Evolutionary conservation across 2,329 filamentous ascomycete genomes (phyloP), one percentile per base, ranked within the genome.

Genomic region (Ophiostoma quercus): DNA sequence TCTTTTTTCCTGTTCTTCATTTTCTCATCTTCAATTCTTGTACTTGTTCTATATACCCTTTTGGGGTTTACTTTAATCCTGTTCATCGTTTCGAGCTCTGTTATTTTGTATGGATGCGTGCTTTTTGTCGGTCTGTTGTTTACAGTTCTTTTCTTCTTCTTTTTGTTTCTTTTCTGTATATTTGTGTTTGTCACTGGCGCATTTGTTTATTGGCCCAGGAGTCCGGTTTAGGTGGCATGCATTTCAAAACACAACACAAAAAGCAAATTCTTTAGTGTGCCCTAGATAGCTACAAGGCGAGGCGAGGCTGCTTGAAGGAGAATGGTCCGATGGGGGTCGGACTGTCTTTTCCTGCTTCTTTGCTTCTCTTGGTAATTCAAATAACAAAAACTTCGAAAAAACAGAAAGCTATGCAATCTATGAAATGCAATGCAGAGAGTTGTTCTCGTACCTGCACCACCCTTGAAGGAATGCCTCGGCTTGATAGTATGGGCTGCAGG

Each of bases 261-360:
- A 39, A 65, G 32, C 19, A 65, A 8, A 41, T 39, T 9, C 29
- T 25, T 37, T 22, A 14, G 8, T 37, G 60, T 37, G 3, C 19
- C 37, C 19, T 34, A 62, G 16, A 34, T 34, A 19, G 32, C 4
- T 34, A 3, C 16, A 41, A 39, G 32, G 25, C 34, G 1, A 37
- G 14, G 32, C 4, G 29, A 63, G 62, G 62, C 22, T 9, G 62
- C 62, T 37, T 39, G 19, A 7, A 65, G 62, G 62, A 6, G 34
- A 65, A 39, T 19, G 62, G 19, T 3, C 19, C 62, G 62, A 65
- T 65, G 62, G 62, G 62, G 62, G 62, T 65, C 62, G 62, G 34
- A 22, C 22, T 22, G 41, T 22, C 47, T 34, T 34, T 39, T 22
- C 29, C 12, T 29, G 37, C 65, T 66, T 66, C 34, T 32, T 12